A percentile compares a stretch with the other conserved stretches of the same genome.
These are phyloP conservation scores for Metarhizium guizhouense DNA, from an alignment of 2,329 filamentous ascomycete species.

Conservation along the genomic window DNA sequence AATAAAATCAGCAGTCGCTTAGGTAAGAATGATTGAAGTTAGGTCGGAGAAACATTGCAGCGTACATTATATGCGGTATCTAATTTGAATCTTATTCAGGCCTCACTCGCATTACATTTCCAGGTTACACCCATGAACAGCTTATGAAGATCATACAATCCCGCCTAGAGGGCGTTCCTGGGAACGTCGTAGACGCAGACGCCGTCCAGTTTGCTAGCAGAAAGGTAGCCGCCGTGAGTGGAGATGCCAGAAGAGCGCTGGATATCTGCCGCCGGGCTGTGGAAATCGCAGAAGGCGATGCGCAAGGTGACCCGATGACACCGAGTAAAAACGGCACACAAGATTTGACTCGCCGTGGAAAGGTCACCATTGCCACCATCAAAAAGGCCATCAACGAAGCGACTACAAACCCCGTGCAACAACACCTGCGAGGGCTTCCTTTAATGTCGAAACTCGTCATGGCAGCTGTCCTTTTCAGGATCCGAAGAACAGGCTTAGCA, in stretches of 20 bases:
- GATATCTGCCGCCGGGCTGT: slow-evolving; percentile 95
- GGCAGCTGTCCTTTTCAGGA: slow-evolving; percentile 68
- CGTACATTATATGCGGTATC: neutral
- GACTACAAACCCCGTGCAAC: slow-evolving; percentile 84
- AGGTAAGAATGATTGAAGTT: slow-evolving; percentile 28
- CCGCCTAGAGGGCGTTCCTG: slow-evolving; percentile 79
- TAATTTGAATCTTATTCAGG: slow-evolving; percentile 26
- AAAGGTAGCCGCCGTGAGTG: slow-evolving; percentile 93
- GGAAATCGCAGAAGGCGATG: slow-evolving; percentile 79
- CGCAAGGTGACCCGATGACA: slow-evolving; percentile 41
- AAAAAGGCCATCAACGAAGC: slow-evolving; percentile 93
- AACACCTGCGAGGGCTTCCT: slow-evolving; percentile 75
- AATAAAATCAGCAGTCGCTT: slow-evolving; percentile 96
- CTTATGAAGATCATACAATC: slow-evolving; percentile 96
- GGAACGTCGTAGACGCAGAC: slow-evolving; percentile 83
- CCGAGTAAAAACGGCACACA: slow-evolving; percentile 45
- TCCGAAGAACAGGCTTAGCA: slow-evolving; percentile 72
- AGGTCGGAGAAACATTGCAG: neutral
- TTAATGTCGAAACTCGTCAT: slow-evolving; percentile 79
- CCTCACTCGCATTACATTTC: slow-evolving; percentile 90
- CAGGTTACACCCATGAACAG: slow-evolving; percentile 94
- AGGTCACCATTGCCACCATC: slow-evolving; percentile 87
- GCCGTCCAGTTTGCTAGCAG: slow-evolving; percentile 93
- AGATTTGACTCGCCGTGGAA: slow-evolving; percentile 23
- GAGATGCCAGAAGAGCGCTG: slow-evolving; percentile 82